Conservation (phyloP, 2,329 filamentous ascomycete genomes). For the Cladosporium sphaerospermum region DNA sequence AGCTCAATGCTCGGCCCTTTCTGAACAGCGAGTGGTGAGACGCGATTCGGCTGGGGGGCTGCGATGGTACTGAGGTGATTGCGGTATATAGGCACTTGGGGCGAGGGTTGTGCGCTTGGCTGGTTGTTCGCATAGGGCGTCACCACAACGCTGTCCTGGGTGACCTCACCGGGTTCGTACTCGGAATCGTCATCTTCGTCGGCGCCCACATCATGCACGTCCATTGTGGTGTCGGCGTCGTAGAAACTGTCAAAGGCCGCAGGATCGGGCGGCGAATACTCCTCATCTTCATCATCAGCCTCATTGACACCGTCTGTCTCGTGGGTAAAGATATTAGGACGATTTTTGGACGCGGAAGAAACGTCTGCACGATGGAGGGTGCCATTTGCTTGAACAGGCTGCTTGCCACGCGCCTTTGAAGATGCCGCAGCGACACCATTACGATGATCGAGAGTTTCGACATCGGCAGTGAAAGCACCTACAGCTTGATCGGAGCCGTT, state of each 20-base stretch:
- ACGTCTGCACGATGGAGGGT: not conserved
- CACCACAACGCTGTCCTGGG: constrained; percentile 19
- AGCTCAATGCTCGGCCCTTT: constrained; percentile 40
- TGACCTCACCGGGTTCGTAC: constrained; percentile 32
- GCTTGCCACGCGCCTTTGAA: constrained; percentile 14
- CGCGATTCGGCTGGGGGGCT: constrained; percentile 69
- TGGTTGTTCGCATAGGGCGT: constrained; percentile 10
- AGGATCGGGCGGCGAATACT: constrained; percentile 29
- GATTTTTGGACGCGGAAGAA: constrained; percentile 11
- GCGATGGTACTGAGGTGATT: constrained; percentile 57
- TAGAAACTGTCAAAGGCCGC: constrained; percentile 17
- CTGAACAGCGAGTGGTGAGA: constrained; percentile 50
- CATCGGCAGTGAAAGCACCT: constrained; percentile 27
- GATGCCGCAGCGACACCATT: not conserved
- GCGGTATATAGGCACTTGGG: constrained; percentile 59
- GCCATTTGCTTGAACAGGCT: constrained; percentile 14
- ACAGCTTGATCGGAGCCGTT: constrained; percentile 43
- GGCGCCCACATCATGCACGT: constrained; percentile 14
- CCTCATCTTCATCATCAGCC: constrained; percentile 26
- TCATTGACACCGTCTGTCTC: constrained; percentile 20
- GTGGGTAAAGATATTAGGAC: constrained; percentile 9
- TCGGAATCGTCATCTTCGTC: constrained; percentile 28
- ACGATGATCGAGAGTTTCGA: constrained; percentile 17
- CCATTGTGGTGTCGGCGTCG: constrained; percentile 14
- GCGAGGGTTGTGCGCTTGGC: constrained; percentile 27